Evolutionary conservation across 441 rosid species (phyloP), one percentile per base, ranked within the genome.

Genomic region (Syzygium malaccense): DNA sequence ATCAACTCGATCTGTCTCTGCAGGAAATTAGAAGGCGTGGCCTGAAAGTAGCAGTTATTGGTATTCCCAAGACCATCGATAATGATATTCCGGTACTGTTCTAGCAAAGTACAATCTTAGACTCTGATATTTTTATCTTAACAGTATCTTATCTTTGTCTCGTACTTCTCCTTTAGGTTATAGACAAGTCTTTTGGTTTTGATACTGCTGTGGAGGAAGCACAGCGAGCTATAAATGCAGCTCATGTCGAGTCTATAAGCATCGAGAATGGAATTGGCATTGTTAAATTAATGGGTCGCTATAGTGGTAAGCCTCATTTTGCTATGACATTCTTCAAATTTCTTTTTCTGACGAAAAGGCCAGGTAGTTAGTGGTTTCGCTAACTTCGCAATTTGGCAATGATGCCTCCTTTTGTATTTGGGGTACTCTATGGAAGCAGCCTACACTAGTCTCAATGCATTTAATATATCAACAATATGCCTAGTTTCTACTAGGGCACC

Each of bases 151-250:
- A 55, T 58, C 28, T 85, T 55, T 55, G 49, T 85, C 87, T 55
- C 18, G 17, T 55, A 33, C n/a, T 19, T 55, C 57, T 78, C 37
- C 53, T 87, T 58, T 88, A 88, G 89, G 87, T 85, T n/a, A 88
- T 88, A 88, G 89, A 88, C 83, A 88, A 88, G 87, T 88, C 89
- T 85, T 85, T 88, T 88, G 89, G 89, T 41, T 88, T 88, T 62
- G 89, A 88, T 88, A 88, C 89, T 51, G 89, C 87, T 64, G 89
- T 88, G 13, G 89, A 88, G 89, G 89, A 88, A 78, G 89, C 89
- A 54, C 89, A 88, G 30, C 80, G 89, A 85, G 89, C 89, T 88
- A 88, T 88, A 19, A 88, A 80, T 83, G 89, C 89, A 64, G 86
- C 89, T 66, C 89, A 88, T 85, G 89, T 88, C 11, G 89, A 88